Evolutionary conservation across 768 basidiomycete genomes (phyloP).

Genomic region (Mycena latifolia): DNA sequence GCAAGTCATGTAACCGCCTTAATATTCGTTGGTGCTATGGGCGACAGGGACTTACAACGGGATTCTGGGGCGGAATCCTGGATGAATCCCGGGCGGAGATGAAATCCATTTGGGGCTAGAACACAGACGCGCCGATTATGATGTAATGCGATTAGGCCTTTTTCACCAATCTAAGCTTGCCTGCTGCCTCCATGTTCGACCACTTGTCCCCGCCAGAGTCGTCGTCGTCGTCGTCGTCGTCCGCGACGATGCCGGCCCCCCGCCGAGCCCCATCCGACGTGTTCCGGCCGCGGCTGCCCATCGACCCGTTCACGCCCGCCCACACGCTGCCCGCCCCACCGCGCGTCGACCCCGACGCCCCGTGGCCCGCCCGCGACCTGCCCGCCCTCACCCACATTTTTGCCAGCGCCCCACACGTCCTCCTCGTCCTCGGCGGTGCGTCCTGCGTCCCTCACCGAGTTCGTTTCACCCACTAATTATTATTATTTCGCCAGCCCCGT

Average conservation of each 20-base stretch:
- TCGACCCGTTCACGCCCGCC: slow-evolving; percentile 48
- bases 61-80: too few species aligned
- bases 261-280: slow-evolving; percentile 39
- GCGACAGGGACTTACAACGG: too few species aligned
- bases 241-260: not conserved
- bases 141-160: too few species aligned
- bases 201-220: not conserved
- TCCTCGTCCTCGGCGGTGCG: slow-evolving; percentile 56
- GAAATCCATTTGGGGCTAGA: too few species aligned
- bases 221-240: not conserved
- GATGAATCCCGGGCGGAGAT: too few species aligned
- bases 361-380: slow-evolving; percentile 42
- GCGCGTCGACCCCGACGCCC: slow-evolving; percentile 35
- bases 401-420: slow-evolving; percentile 39
- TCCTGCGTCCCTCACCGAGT: too few species aligned
- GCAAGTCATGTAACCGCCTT: too few species aligned
- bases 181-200: not conserved
- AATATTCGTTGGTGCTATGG: too few species aligned
- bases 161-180: not conserved
- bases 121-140: too few species aligned
- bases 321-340: not conserved
- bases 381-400: not conserved
- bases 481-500: too few species aligned
- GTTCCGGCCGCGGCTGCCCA: slow-evolving; percentile 52
- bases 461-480: too few species aligned